phyloP scores from a whole-genome alignment of 208 protist species.

The Trypanosoma scelopori region DNA sequence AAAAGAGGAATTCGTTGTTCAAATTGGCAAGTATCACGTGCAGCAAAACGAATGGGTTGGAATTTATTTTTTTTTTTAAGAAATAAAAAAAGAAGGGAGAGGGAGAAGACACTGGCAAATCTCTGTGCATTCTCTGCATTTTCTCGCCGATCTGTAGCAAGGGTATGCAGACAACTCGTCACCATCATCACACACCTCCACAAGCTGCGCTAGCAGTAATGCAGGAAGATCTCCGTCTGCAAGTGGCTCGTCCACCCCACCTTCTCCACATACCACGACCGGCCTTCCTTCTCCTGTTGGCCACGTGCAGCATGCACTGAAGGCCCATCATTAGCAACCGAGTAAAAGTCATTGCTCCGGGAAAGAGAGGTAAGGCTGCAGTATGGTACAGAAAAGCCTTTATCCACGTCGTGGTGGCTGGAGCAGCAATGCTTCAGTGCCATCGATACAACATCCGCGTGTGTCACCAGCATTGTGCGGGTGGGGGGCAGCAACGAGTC shows the following conservation, averaged over 20 bases:
- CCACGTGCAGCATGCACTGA: neutral
- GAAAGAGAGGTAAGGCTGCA: slow-evolving; percentile 71
- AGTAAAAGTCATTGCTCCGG: slow-evolving; percentile 78
- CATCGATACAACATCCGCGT: slow-evolving; percentile 66
- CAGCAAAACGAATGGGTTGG: too few species aligned
- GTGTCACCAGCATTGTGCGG: slow-evolving; percentile 73
- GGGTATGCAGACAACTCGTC: neutral
- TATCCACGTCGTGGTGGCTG: slow-evolving; percentile 43
- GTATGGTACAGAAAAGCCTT: slow-evolving; percentile 69
- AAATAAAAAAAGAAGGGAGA: too few species aligned
- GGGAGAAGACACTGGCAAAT: neutral
- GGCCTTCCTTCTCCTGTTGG: slow-evolving; percentile 1
- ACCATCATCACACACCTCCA: neutral
- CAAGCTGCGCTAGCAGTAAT: slow-evolving; percentile 34
- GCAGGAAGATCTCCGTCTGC: slow-evolving; percentile 64
- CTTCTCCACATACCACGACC: slow-evolving; percentile 44
- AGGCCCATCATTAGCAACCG: neutral
- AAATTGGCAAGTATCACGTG: too few species aligned
- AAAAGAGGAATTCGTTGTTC: neutral
- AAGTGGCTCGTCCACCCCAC: slow-evolving; percentile 61
- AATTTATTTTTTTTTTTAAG: too few species aligned
- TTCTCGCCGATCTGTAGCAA: neutral
- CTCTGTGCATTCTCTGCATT: neutral
- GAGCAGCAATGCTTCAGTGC: slow-evolving; percentile 73
- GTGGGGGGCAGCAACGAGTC: slow-evolving; percentile 62